These are phyloP conservation scores for Lagenaria siceraria DNA, from an alignment of 306 rosid species.

Conservation along the genomic window DNA sequence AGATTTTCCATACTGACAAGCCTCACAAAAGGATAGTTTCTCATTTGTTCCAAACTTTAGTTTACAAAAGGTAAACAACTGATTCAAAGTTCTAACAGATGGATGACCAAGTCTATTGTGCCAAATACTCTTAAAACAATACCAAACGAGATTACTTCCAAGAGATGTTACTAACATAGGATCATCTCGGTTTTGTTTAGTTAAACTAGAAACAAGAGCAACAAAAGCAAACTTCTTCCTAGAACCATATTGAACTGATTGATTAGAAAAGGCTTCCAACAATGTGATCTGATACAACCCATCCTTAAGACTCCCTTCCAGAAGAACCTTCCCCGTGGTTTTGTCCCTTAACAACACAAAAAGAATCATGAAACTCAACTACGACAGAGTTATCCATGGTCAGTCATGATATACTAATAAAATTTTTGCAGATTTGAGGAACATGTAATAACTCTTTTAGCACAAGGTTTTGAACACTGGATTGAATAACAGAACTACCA, in stretches of 20 bases:
- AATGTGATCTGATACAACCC: neutral
- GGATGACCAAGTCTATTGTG: neutral
- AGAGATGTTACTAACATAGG: neutral
- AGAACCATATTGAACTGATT: no score
- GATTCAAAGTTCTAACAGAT: neutral
- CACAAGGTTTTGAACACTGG: fast-evolving
- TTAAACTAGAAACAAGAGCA: neutral
- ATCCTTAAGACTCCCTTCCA: neutral
- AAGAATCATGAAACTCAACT: neutral
- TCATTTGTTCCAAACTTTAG: neutral
- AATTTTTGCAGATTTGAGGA: neutral
- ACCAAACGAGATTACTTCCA: neutral
- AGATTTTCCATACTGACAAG: neutral
- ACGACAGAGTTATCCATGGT: neutral
- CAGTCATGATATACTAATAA: neutral
- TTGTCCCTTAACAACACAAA: neutral
- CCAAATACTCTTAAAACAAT: neutral
- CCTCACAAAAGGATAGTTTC: neutral
- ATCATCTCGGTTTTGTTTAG: neutral
- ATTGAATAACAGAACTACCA: neutral
- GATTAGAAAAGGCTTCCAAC: neutral
- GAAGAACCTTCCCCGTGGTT: neutral
- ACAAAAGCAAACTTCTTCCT: no score
- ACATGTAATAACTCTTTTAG: neutral
- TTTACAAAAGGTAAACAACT: neutral